Base-by-base conservation (phyloP, 179 eudicot species). In the Carnegiea gigantea region DNA sequence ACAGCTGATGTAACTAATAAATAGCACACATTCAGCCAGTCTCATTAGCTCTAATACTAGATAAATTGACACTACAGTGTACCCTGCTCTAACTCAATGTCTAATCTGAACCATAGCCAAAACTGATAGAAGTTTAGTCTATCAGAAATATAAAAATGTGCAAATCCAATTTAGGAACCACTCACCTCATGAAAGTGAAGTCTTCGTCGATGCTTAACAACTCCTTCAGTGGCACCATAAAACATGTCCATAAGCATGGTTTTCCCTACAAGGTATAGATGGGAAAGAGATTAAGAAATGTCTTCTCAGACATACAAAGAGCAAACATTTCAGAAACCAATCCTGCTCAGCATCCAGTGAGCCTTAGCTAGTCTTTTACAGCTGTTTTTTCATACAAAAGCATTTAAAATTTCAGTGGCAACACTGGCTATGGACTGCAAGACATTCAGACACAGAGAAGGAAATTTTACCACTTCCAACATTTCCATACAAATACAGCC, bases 171-270 rank as follows among this genome's bases (percentile, higher is more conserved):
- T n/a, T 36, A 18, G 36, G 38, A 48, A n/a, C 20, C 64, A 53
- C 88, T 88, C 71, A 82, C 98, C 97, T 95, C 97, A 68, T 95
- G 95, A 90, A 95, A 95, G 89, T 95, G 98, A 85, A 91, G 89
- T 88, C 98, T 90, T 88, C 91, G 90, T 76, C 98, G 88, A 83
- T 95, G 95, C 79, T 88, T 90, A 64, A 95, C 97, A 79, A 89
- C 86, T 82, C 97, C 97, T 88, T 93, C 92, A n/a, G 97, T 91
- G 77, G 98, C 91, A 71, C 88, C 82, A 84, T 90, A 93, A 85
- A 95, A 95, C 98, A 95, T 92, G 87, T 95, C 98, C 98, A 95
- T 93, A 75, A 95, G 97, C 98, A 95, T 95, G 60, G 98, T 95
- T 89, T 95, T 95, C 72, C 98, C 98, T 95, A 67, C 83, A 90